These are phyloP conservation scores for California macrophylla DNA, from an alignment of 441 rosid genomes.

Conservation along the genomic window DNA sequence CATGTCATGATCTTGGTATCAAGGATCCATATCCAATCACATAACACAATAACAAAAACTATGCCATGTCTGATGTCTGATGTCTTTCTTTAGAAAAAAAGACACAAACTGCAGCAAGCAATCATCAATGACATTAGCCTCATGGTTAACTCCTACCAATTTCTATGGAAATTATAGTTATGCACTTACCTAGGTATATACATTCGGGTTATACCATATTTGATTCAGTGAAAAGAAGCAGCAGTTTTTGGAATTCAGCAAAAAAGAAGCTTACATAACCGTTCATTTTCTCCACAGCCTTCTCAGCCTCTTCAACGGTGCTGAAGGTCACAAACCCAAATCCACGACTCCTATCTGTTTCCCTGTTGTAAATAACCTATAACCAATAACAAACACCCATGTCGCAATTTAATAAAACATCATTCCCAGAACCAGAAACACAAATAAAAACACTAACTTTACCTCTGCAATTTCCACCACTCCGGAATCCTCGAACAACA, in stretches of 20 bases:
- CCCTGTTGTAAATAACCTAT: conserved; percentile 78
- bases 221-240: neutral
- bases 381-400: conserved; percentile 1
- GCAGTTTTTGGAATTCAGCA: neutral
- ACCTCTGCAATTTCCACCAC: conserved; percentile 4
- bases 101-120: neutral
- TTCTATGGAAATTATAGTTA: neutral
- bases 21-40: no score
- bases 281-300: conserved; percentile 56
- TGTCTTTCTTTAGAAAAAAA: neutral
- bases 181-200: neutral
- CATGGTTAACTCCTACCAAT: neutral
- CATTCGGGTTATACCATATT: no score
- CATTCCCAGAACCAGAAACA: neutral
- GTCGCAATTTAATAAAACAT: neutral
- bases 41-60: no score
- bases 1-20: no score
- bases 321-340: conserved; percentile 97
- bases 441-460: conserved; percentile 11
- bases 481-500: conserved; percentile 20
- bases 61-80: neutral
- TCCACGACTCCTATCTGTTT: conserved; percentile 80
- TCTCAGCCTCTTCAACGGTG: conserved; percentile 76
- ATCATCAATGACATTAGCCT: neutral
- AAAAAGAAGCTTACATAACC: conserved; percentile 48